phyloP scores from a whole-genome alignment of 352 stramenopile genomes.

The Phytophthora idaei region DNA sequence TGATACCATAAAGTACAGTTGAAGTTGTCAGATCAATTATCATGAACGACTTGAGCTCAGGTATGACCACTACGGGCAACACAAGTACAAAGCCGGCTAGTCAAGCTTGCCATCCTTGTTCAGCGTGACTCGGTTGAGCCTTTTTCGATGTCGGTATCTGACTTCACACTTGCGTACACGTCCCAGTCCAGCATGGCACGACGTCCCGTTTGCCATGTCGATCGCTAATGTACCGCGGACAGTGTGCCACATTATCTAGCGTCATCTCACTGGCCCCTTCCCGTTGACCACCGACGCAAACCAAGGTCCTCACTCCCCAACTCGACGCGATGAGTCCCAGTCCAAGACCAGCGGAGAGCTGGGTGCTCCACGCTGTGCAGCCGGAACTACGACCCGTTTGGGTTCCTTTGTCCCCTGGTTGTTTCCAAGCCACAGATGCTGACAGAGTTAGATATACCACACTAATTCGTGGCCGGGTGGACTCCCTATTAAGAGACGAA shows the following conservation, averaged over 20 bases:
- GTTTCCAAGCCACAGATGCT: conserved; percentile 36
- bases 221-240: not conserved
- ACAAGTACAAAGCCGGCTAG: not conserved
- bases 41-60: no score
- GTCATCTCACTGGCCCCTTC: conserved; percentile 23
- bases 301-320: conserved; percentile 15
- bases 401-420: conserved; percentile 38
- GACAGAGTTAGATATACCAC: conserved; percentile 40
- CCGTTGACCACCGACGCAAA: conserved; percentile 1
- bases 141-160: not conserved
- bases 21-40: not conserved
- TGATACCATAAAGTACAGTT: conserved; percentile 5
- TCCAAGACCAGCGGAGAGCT: conserved; percentile 8
- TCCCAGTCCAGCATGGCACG: not conserved
- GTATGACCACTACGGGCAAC: not conserved
- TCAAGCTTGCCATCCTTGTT: not conserved
- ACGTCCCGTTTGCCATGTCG: conserved; percentile 19
- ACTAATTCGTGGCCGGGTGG: conserved; percentile 38
- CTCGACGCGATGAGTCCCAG: conserved; percentile 12
- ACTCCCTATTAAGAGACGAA: conserved; percentile 43
- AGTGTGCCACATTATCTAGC: conserved; percentile 24
- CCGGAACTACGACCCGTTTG: conserved; percentile 16
- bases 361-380: conserved; percentile 1
- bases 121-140: conserved; percentile 7
- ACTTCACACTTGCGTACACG: conserved; percentile 5